Percentiles rank a stretch among this genome's conserved stretches.
Conservation (phyloP, 192 early-diverging fungal genomes). For the Podila horticola region DNA sequence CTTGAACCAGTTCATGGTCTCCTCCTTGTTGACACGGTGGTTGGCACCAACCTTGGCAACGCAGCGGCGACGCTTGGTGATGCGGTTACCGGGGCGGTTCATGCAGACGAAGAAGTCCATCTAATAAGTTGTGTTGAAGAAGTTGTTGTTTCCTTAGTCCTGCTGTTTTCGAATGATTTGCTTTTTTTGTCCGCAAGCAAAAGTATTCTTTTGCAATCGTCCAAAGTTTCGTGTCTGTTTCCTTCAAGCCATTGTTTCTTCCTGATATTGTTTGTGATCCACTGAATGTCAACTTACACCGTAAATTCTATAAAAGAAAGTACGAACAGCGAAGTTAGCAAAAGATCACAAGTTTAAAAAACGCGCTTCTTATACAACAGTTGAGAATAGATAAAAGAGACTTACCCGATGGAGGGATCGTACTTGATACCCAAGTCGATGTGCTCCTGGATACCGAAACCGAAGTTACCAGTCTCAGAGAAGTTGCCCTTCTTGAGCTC, state of each 20-base stretch:
- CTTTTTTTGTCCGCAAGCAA: no score
- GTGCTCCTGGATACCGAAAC: conserved; percentile 99
- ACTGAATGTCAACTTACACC: conserved; percentile 48
- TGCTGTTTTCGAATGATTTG: no score
- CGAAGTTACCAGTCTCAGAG: conserved; percentile 98
- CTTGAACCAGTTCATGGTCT: conserved; percentile 99
- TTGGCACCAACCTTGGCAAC: conserved; percentile 84
- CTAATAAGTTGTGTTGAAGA: not conserved
- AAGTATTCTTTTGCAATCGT: no score
- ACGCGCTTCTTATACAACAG: not conserved
- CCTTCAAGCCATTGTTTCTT: no score
- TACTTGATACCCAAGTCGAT: conserved; percentile 99
- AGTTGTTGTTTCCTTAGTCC: no score
- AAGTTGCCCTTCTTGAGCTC: conserved; percentile 97
- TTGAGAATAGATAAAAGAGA: not conserved
- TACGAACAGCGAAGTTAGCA: not conserved
- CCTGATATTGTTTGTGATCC: no score
- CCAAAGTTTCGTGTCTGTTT: no score
- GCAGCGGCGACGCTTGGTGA: conserved; percentile 93
- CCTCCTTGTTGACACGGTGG: conserved; percentile 96
- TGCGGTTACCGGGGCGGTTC: conserved; percentile 97
- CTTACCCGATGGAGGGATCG: conserved; percentile 91
- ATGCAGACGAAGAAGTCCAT: conserved; percentile 99
- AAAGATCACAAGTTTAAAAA: not conserved
- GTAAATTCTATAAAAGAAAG: conserved; percentile 46